Evolutionary conservation across 2,329 filamentous ascomycete species (phyloP).

Genomic region (Setomelanomma holmii): DNA sequence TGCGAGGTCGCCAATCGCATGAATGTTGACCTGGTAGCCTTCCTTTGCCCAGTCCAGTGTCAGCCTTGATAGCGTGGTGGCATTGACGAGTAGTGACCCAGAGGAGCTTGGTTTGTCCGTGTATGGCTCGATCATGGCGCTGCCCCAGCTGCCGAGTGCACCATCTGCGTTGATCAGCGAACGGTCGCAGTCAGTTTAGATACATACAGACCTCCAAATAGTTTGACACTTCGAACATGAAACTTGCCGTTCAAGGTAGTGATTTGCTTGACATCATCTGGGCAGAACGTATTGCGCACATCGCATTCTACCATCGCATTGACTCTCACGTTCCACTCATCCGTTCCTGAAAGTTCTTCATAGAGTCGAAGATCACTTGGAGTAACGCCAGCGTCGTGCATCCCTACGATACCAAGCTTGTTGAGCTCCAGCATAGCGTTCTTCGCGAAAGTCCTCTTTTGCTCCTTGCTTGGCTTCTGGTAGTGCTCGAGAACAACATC

Average conservation of each 20-base stretch:
- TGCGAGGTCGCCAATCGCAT: conserved; percentile 74
- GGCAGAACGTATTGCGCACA: conserved; percentile 69
- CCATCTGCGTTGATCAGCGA: conserved; percentile 60
- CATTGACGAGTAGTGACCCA: conserved; percentile 72
- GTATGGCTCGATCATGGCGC: conserved; percentile 75
- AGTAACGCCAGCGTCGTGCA: conserved; percentile 71
- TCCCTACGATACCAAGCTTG: conserved; percentile 70
- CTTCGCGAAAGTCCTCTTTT: conserved; percentile 62
- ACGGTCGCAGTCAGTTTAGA: too few relatives aligned
- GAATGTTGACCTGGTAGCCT: conserved; percentile 74
- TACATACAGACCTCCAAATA: conserved; percentile 66
- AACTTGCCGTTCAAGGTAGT: conserved; percentile 59
- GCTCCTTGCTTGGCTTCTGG: conserved; percentile 62
- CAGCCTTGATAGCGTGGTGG: conserved; percentile 63
- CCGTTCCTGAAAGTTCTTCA: conserved; percentile 57
- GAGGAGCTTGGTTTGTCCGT: conserved; percentile 66
- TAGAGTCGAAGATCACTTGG: conserved; percentile 64
- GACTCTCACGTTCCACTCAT: conserved; percentile 68
- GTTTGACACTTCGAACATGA: conserved; percentile 68
- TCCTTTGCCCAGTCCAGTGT: conserved; percentile 65
- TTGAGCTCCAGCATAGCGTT: conserved; percentile 70
- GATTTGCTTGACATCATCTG: conserved; percentile 57
- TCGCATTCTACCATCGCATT: conserved; percentile 74
- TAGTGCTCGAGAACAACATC: conserved; percentile 64
- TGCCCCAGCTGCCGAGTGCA: conserved; percentile 74